phyloP scores from a whole-genome alignment of 371 early-diverging fungal genomes.

The Chytridium lagenaria region DNA sequence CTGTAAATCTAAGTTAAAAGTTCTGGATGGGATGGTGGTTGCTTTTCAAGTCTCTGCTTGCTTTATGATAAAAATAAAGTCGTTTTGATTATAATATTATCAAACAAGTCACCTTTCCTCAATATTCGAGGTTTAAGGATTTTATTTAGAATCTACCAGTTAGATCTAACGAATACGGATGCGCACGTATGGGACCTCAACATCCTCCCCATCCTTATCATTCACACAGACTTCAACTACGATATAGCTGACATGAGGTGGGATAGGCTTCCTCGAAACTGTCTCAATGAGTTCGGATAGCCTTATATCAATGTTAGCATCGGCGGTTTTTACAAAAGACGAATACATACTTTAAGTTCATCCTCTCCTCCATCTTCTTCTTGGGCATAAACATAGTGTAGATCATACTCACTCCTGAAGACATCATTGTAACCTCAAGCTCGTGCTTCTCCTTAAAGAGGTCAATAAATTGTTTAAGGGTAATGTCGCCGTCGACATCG shows the following conservation, averaged over 20 bases:
- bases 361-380: conserved; percentile 86
- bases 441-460: conserved; percentile 83
- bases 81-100: too few relatives aligned
- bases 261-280: conserved; percentile 89
- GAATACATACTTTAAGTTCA: conserved; percentile 58
- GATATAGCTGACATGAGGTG: conserved; percentile 80
- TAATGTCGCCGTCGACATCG: conserved; percentile 85
- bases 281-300: conserved; percentile 79
- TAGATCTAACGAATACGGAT: conserved; percentile 40
- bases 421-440: conserved; percentile 94
- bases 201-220: conserved; percentile 90
- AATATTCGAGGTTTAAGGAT: too few relatives aligned
- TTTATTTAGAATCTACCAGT: too few relatives aligned
- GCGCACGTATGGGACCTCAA: conserved; percentile 58
- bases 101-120: too few relatives aligned
- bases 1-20: too few relatives aligned
- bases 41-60: too few relatives aligned
- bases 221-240: conserved; percentile 89
- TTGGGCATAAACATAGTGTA: conserved; percentile 88
- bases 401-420: conserved; percentile 92
- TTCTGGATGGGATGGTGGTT: too few relatives aligned
- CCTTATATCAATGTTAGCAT: conserved; percentile 38
- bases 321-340: neutral
- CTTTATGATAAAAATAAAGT: too few relatives aligned
- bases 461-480: conserved; percentile 89